These are phyloP conservation scores for Exophiala sp. DNA, from an alignment of 2,329 filamentous ascomycete genomes.

Conservation along the genomic window DNA sequence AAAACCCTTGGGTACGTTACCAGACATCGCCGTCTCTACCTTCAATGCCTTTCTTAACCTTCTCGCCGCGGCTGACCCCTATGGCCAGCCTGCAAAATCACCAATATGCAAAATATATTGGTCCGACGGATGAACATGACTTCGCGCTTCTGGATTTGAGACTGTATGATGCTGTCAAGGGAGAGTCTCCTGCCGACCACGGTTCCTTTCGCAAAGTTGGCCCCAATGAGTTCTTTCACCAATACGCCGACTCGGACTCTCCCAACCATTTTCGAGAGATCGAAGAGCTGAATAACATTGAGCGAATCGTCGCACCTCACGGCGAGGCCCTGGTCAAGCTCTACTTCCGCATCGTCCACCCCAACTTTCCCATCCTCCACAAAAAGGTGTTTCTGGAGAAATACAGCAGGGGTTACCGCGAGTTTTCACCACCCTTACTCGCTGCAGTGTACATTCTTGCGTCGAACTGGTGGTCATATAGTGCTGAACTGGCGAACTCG, in stretches of 20 bases:
- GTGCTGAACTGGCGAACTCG: conserved; percentile 29
- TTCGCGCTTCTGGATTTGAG: conserved; percentile 28
- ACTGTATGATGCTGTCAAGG: conserved; percentile 27
- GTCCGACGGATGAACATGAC: conserved; percentile 30
- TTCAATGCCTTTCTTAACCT: conserved; percentile 17
- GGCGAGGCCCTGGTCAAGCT: conserved; percentile 71
- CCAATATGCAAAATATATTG: conserved; percentile 29
- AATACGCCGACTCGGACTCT: conserved; percentile 27
- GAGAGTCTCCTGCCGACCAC: conserved; percentile 25
- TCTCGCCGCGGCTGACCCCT: conserved; percentile 15
- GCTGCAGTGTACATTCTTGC: conserved; percentile 78
- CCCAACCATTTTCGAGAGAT: conserved; percentile 27
- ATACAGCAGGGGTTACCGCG: conserved; percentile 64
- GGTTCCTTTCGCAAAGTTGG: conserved; percentile 29
- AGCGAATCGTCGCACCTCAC: conserved; percentile 68
- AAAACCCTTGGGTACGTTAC: conserved; percentile 26
- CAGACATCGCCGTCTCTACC: background rate
- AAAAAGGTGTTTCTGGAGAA: conserved; percentile 74
- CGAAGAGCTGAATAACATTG: conserved; percentile 43
- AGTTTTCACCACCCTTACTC: conserved; percentile 69
- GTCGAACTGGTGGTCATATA: conserved; percentile 78
- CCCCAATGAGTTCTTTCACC: conserved; percentile 28
- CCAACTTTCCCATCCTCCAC: conserved; percentile 74
- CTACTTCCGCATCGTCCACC: conserved; percentile 76
- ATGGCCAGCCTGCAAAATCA: conserved; percentile 29